Conservation (phyloP, 257 asterid species). For the Verbena officinalis region DNA sequence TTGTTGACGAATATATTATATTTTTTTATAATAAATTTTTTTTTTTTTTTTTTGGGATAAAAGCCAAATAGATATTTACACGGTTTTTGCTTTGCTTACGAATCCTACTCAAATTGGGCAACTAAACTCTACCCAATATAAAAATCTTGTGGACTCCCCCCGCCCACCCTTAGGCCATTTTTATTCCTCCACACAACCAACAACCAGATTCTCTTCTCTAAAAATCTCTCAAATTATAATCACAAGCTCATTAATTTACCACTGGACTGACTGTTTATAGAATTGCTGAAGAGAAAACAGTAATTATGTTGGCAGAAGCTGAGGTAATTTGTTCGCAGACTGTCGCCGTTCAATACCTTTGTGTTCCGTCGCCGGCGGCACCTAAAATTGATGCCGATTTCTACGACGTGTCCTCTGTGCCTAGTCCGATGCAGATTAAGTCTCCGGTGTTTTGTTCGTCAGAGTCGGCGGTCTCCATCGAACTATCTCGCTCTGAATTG, state of each 20-base stretch:
- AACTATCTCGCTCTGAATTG: constrained; percentile 29
- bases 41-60: too few relatives aligned
- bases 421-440: neutral
- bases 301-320: constrained; percentile 31
- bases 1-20: too few relatives aligned
- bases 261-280: neutral
- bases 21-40: too few relatives aligned
- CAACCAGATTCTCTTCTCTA: neutral
- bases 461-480: constrained; percentile 18
- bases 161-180: neutral
- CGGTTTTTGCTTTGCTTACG: neutral
- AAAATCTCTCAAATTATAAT: neutral
- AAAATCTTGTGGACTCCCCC: neutral
- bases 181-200: neutral
- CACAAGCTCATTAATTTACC: neutral
- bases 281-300: neutral
- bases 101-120: neutral
- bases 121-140: neutral
- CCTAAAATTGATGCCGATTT: neutral
- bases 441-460: constrained; percentile 5
- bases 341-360: constrained; percentile 29
- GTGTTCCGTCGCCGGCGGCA: constrained; percentile 18
- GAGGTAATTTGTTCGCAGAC: constrained; percentile 21
- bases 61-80: neutral
- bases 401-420: neutral